Evolutionary conservation across 768 basidiomycete species (phyloP).

Genomic region (Lentinula boryana): DNA sequence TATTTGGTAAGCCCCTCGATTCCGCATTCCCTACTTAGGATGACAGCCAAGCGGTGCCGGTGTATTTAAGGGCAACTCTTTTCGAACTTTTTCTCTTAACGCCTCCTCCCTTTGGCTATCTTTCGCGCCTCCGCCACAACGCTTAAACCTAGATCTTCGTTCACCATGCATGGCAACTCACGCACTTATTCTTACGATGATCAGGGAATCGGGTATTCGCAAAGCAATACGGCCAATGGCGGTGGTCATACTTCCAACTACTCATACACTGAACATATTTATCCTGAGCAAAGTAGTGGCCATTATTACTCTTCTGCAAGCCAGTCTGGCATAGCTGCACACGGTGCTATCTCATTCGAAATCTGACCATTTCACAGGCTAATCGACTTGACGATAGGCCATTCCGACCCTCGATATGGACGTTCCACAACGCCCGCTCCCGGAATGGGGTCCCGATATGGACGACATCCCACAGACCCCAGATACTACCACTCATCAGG

Average conservation of each 20-base stretch:
- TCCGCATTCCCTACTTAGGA: conserved; percentile 31
- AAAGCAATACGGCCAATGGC: not conserved
- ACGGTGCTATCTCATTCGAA: not conserved
- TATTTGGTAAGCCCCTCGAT: conserved; percentile 35
- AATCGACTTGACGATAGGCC: not conserved
- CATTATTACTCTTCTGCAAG: conserved; percentile 1
- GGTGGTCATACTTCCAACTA: not conserved
- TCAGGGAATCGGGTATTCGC: conserved; percentile 18
- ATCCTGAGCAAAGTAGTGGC: not conserved
- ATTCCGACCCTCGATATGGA: conserved; percentile 1
- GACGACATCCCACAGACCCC: conserved; percentile 11
- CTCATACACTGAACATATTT: not conserved
- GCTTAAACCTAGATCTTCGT: conserved; percentile 9
- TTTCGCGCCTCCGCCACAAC: conserved; percentile 18
- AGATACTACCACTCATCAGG: conserved; percentile 18
- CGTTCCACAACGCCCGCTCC: conserved; percentile 7
- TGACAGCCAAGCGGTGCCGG: conserved; percentile 37
- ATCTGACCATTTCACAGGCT: not conserved
- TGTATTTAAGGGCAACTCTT: conserved; percentile 36
- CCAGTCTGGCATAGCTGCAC: not conserved
- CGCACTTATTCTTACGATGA: conserved; percentile 39
- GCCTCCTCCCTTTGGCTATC: conserved; percentile 13
- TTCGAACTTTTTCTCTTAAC: conserved; percentile 12
- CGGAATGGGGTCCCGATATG: conserved; percentile 9
- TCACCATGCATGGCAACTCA: conserved; percentile 32